Percentiles rank a stretch among this genome's conserved stretches.
Conservation (phyloP, 805 yeast genomes). For the Ogataea paraovalis region DNA sequence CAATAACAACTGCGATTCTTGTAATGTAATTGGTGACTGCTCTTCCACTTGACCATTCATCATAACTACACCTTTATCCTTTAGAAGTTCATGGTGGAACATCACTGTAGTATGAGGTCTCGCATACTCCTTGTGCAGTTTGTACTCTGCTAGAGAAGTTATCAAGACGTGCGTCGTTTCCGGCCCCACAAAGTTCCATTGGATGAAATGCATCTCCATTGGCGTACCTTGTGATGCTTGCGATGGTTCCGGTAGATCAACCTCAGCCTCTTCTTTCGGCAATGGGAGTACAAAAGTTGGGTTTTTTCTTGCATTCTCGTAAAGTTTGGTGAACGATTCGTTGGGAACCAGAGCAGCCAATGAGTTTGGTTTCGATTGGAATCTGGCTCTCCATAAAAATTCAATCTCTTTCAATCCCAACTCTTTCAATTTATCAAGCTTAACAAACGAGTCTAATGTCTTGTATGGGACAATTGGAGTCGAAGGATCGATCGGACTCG, state of each 20-base stretch:
- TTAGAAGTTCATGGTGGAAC: conserved; percentile 75
- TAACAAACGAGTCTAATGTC: conserved; percentile 66
- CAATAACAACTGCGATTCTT: conserved; percentile 74
- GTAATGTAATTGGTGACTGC: conserved; percentile 61
- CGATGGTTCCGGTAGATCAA: conserved; percentile 23
- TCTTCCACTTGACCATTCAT: conserved; percentile 84
- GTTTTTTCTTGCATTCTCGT: conserved; percentile 60
- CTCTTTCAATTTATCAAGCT: conserved; percentile 56
- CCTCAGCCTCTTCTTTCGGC: conserved; percentile 54
- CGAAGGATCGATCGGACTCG: conserved; percentile 35
- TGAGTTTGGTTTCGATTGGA: conserved; percentile 53
- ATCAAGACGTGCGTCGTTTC: conserved; percentile 83
- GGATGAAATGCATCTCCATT: conserved; percentile 84
- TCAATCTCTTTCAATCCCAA: conserved; percentile 65
- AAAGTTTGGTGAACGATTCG: conserved; percentile 58
- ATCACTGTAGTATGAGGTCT: conserved; percentile 90
- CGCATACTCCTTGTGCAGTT: conserved; percentile 86
- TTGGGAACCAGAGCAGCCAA: conserved; percentile 62
- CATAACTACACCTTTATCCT: conserved; percentile 59
- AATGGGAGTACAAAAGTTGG: conserved; percentile 89
- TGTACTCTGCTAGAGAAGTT: conserved; percentile 88
- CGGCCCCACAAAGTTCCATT: conserved; percentile 88
- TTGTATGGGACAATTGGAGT: conserved; percentile 52
- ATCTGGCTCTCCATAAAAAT: conserved; percentile 85
- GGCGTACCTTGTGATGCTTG: conserved; percentile 21